A percentile compares a stretch with the other conserved stretches of the same genome.
Conservation (phyloP, 129 eudicot genomes). For the Pulicaria dysenterica region DNA sequence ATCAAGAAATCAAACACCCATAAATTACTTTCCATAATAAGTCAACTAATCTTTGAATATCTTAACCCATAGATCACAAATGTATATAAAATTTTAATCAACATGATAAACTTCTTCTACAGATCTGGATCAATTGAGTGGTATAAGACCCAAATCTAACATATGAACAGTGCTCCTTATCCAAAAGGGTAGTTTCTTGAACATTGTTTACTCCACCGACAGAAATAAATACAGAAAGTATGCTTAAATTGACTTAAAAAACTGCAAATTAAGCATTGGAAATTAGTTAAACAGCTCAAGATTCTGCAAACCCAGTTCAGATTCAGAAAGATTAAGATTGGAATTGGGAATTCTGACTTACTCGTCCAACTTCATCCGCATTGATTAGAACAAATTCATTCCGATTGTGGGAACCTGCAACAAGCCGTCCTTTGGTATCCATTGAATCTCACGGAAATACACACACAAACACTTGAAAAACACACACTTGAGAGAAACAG, state of each 20-base stretch:
- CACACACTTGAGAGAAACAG: conserved; percentile 9
- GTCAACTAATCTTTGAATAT: conserved; percentile 19
- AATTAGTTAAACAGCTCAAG: neutral
- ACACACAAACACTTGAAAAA: conserved; percentile 23
- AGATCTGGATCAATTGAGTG: conserved; percentile 24
- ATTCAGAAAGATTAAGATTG: conserved; percentile 24
- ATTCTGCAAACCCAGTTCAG: conserved; percentile 19
- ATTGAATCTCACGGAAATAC: conserved; percentile 35
- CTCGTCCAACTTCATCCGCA: conserved; percentile 99
- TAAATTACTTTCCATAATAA: neutral
- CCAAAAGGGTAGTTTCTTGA: conserved; percentile 26
- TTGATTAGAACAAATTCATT: conserved; percentile 96
- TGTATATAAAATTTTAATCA: neutral
- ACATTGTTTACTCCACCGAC: conserved; percentile 38
- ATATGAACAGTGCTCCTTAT: conserved; percentile 27
- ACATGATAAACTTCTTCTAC: conserved; percentile 18
- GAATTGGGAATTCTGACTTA: conserved; percentile 41
- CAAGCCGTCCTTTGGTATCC: conserved; percentile 92
- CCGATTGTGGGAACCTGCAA: conserved; percentile 96
- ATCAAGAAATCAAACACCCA: conserved; percentile 34
- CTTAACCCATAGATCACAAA: conserved; percentile 27
- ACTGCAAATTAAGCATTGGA: neutral
- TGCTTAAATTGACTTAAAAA: neutral
- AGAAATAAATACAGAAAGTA: conserved; percentile 14
- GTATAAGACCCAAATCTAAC: conserved; percentile 28